Base-by-base conservation (phyloP, 768 basidiomycete genomes). In the Mycena vulgaris region DNA sequence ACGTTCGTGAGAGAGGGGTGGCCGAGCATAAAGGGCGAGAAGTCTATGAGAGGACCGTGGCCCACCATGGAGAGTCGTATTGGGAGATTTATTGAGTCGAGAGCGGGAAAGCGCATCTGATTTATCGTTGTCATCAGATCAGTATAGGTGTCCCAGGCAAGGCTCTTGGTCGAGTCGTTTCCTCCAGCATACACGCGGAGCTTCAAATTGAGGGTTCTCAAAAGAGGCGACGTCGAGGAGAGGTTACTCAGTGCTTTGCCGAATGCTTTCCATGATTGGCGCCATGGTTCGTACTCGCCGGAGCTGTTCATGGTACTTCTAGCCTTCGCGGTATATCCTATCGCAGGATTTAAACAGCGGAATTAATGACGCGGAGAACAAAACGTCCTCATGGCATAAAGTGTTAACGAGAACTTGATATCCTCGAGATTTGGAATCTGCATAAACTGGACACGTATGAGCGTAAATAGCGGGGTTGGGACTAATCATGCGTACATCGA, bases 121-220 rank as follows among this genome's bases (percentile, higher is more conserved):
- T 63, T 63, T 53, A 63, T 53, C 1, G 53, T 53, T 11, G n/a
- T 21, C 30, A 40, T 47, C 1, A 55, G 27, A 45, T 64, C 40
- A 13, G 23, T 14, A 27, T 64, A 53, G 8, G 49, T 14, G 17
- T 45, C 31, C 40, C 42, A 64, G 39, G 17, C 10, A 40, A 19
- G 16, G 16, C 5, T 40, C 17, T 40, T 14, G 45, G 45, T 19
- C 17, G n/a, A n/a, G n/a, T n/a, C n/a, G n/a, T n/a, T n/a, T n/a
- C 6, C 4, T 8, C 5, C 2, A 17, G 48, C 17, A 23, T 10
- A 25, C 5, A 47, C 8, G 14, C 5, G 11, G 16, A 64, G 39
- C 28, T 31, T 27, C 17, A 64, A 21, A 11, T 0, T 25, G 11
- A 64, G 53, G 2, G 63, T 53, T 25, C 47, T 13, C 25, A 64